These are phyloP conservation scores for Russula lepida DNA, from an alignment of 768 basidiomycete species.

Conservation along the genomic window DNA sequence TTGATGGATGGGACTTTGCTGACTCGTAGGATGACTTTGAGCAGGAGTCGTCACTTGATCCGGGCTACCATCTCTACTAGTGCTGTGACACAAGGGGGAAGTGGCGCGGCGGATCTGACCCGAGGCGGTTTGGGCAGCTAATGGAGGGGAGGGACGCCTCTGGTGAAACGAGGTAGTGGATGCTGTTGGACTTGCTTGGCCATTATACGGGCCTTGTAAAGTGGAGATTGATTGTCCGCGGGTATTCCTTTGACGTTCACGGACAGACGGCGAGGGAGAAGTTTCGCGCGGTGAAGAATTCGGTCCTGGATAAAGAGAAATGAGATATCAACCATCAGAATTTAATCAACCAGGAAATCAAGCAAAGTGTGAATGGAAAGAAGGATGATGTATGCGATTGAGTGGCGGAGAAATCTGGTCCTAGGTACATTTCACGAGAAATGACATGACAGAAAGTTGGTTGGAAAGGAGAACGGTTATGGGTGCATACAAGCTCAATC, in stretches of 20 bases:
- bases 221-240: constrained; percentile 19
- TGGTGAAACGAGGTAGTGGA: constrained; percentile 20
- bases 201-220: constrained; percentile 15
- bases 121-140: constrained; percentile 16
- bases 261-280: constrained; percentile 20
- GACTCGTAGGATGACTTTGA: constrained; percentile 7
- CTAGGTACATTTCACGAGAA: neutral
- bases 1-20: constrained; percentile 7
- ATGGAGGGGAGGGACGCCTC: constrained; percentile 17
- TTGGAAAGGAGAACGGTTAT: neutral
- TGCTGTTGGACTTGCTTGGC: constrained; percentile 18
- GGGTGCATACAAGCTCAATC: neutral
- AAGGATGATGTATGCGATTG: neutral
- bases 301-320: constrained; percentile 6
- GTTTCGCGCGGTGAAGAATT: constrained; percentile 19
- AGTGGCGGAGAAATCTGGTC: neutral
- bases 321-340: neutral
- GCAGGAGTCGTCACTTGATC: constrained; percentile 14
- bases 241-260: constrained; percentile 16
- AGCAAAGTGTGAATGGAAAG: neutral
- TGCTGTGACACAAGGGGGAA: constrained; percentile 16
- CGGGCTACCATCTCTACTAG: constrained; percentile 19
- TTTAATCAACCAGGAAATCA: neutral
- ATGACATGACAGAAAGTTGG: neutral
- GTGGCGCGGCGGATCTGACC: constrained; percentile 18